A percentile compares a stretch with the other conserved stretches of the same genome.
phyloP scores from a whole-genome alignment of 2,329 filamentous ascomycete species.

The Chaetomium globosum region DNA sequence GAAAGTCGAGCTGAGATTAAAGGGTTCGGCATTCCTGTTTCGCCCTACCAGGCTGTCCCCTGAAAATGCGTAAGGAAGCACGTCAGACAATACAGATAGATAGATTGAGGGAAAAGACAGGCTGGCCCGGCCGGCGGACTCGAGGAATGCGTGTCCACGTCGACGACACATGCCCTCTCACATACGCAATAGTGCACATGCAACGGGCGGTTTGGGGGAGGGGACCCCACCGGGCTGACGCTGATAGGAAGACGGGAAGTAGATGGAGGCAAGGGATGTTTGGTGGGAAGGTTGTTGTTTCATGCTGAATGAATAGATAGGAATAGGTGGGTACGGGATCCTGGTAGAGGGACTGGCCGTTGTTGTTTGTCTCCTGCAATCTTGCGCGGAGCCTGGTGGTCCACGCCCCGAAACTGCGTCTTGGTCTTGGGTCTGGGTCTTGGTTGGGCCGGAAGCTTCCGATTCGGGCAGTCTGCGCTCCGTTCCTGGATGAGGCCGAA shows the following conservation, averaged over 20 bases:
- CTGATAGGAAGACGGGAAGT: conserved; percentile 10
- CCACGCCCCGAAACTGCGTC: conserved; percentile 22
- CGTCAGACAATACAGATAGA: neutral
- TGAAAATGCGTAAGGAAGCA: conserved; percentile 4
- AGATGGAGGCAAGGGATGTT: neutral
- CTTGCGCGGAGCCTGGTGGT: conserved; percentile 1
- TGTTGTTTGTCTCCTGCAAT: neutral
- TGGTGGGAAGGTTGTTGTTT: conserved; percentile 9
- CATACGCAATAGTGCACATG: neutral
- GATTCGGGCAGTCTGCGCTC: conserved; percentile 11
- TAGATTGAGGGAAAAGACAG: neutral
- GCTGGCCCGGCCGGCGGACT: neutral
- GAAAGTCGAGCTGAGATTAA: conserved; percentile 14
- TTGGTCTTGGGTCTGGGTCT: conserved; percentile 1
- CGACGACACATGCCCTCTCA: neutral
- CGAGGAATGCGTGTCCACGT: conserved; percentile 28
- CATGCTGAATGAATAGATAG: conserved; percentile 8
- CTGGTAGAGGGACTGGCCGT: conserved; percentile 3
- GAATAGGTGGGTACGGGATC: neutral
- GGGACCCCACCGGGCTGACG: neutral
- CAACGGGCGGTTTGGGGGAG: neutral
- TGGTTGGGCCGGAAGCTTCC: conserved; percentile 10
- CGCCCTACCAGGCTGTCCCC: conserved; percentile 21
- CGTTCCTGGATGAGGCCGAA: conserved; percentile 11
- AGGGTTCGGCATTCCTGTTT: conserved; percentile 19